Base-by-base conservation (phyloP, 2,329 filamentous ascomycete species). In the Aspergillus ochraceus region DNA sequence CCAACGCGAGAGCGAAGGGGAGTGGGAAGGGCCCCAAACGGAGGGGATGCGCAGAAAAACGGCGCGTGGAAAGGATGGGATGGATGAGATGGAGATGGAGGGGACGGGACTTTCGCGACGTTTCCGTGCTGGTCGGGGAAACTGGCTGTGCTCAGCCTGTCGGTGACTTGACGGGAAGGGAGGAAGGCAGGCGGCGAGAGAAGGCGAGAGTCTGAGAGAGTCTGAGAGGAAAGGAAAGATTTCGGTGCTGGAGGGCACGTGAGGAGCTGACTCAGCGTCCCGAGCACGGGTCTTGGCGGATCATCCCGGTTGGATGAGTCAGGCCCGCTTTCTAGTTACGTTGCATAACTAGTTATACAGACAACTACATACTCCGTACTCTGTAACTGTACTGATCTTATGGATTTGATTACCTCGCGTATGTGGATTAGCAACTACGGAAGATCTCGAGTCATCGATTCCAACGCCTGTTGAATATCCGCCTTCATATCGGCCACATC, bases 1-100 rank as follows among this genome's bases (percentile, higher is more conserved):
- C 39, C 47, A 66, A 64, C 50, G 65, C 61, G 64, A 68, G 59
- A 60, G 55, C 55, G 54, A 60, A 54, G 47, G 51, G 36, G 46
- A 63, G 61, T 50, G 54, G 64, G 60, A 61, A 58, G 63, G 61
- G 56, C 64, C 63, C 64, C 57, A 61, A 64, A 63, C 58, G 55
- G 59, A 64, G 64, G 63, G 60, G 61, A 63, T 65, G 69, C 66
- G 74, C 68, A 65, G 68, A 54, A 65, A 65, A 63, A 66, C 60
- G 66, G 70, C 69, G 73, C 70, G 74, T 72, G 68, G 66, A 61
- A 67, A 29, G 68, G 55, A 51, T 63, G 67, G 64, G 70, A 66
- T 70, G 63, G 72, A 74, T 72, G 71, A 71, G 71, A 74, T 71
- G 71, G 69, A 66, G 74, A 74, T 74, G 71, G 72, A 71, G 70